Conservation (phyloP, 768 basidiomycete genomes). For the Pisolithus sp. region DNA sequence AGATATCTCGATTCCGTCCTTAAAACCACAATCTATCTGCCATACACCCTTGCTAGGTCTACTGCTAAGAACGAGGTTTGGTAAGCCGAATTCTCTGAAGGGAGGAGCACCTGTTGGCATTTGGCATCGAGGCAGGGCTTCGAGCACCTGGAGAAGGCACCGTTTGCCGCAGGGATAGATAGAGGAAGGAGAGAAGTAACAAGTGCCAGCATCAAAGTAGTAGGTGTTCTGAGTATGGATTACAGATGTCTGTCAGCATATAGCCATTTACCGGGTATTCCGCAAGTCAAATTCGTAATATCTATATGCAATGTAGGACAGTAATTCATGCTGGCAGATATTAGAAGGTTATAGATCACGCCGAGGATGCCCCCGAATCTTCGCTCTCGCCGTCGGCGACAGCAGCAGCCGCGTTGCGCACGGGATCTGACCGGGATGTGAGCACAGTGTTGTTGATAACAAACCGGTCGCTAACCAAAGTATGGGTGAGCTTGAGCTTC, state of each 20-base stretch:
- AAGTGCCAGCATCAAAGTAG: too few species aligned
- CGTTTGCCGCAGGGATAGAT: background rate
- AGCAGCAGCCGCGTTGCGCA: constrained; percentile 43
- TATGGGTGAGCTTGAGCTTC: constrained; percentile 93
- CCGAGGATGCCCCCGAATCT: constrained; percentile 29
- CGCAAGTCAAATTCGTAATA: constrained; percentile 17
- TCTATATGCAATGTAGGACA: constrained; percentile 33
- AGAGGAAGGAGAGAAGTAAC: too few species aligned
- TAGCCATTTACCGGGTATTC: constrained; percentile 15
- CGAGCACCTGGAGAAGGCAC: too few species aligned
- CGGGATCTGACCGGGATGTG: constrained; percentile 47
- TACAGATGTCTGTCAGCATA: constrained; percentile 5
- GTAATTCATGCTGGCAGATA: constrained; percentile 20
- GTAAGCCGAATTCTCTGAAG: too few species aligned
- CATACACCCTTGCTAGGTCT: too few species aligned
- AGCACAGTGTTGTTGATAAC: constrained; percentile 12
- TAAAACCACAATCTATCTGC: too few species aligned
- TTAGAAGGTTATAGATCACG: constrained; percentile 22
- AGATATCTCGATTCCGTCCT: too few species aligned
- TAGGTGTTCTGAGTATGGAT: too few species aligned
- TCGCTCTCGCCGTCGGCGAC: constrained; percentile 60
- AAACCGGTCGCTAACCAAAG: constrained; percentile 53
- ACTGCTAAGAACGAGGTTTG: too few species aligned
- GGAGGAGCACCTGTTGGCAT: too few species aligned
- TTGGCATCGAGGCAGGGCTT: too few species aligned